phyloP scores from a whole-genome alignment of 176 grass and related monocot genomes.

The Juncus inflexus region DNA sequence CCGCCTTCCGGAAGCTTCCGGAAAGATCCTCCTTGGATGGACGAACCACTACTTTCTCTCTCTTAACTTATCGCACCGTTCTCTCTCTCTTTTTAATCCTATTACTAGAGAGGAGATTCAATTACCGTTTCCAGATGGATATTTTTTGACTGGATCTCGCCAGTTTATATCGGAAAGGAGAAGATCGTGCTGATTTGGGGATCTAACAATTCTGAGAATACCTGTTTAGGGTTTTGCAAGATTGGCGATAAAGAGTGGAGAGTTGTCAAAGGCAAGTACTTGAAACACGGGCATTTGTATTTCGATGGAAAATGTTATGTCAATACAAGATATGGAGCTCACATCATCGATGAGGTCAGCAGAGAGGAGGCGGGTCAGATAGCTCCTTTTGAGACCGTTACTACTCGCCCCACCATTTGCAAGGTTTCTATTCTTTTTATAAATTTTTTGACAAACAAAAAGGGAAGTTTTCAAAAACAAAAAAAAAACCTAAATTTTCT shows the following conservation, averaged over 20 bases:
- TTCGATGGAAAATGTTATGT: too few species aligned
- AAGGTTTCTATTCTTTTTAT: too few species aligned
- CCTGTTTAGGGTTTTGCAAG: background rate
- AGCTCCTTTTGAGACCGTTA: too few species aligned
- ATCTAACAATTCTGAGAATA: too few species aligned
- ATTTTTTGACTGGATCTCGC: background rate
- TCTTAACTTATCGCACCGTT: background rate
- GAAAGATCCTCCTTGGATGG: background rate
- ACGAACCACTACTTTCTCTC: background rate
- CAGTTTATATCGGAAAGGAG: background rate
- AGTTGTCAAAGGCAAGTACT: background rate
- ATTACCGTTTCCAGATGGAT: background rate
- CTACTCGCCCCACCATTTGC: too few species aligned
- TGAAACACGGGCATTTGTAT: too few species aligned
- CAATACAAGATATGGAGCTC: too few species aligned
- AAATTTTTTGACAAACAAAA: too few species aligned
- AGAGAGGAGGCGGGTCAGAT: too few species aligned
- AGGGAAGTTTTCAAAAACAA: too few species aligned
- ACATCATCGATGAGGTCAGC: too few species aligned
- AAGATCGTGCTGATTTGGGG: background rate
- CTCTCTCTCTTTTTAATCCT: background rate
- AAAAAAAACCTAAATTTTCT: too few species aligned
- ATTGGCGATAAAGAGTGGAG: background rate
- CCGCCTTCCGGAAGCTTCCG: background rate
- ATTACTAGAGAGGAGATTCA: background rate